Evolutionary conservation across 352 stramenopile genomes (phyloP).

Genomic region (Chrysophaeum taylorii): DNA sequence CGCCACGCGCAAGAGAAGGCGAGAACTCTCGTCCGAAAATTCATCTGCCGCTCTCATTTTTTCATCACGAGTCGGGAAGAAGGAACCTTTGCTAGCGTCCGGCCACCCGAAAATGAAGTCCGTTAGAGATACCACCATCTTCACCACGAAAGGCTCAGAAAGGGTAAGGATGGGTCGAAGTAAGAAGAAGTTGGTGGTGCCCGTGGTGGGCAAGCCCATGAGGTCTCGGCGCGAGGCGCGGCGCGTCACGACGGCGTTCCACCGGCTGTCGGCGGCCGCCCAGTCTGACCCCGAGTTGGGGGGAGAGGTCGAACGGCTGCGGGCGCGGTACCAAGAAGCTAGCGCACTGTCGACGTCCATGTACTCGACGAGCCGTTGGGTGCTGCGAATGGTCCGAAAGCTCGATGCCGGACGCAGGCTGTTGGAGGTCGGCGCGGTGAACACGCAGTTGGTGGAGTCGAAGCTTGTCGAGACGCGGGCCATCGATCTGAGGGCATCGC

Average conservation of each 20-base stretch:
- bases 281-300: constrained; percentile 56
- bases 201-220: constrained; percentile 24
- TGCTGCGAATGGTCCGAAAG: constrained; percentile 68
- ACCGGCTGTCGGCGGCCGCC: constrained; percentile 35
- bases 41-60: too few relatives aligned
- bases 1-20: too few relatives aligned
- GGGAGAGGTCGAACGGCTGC: constrained; percentile 63
- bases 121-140: too few relatives aligned
- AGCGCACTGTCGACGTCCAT: constrained; percentile 83
- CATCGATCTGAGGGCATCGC: constrained; percentile 82
- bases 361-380: constrained; percentile 87
- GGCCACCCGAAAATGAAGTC: too few relatives aligned
- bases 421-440: constrained; percentile 83
- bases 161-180: too few relatives aligned
- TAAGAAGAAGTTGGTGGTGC: background rate
- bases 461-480: constrained; percentile 37
- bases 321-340: constrained; percentile 83
- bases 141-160: too few relatives aligned
- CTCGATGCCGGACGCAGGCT: constrained; percentile 28
- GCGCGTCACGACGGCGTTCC: constrained; percentile 47
- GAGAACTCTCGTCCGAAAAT: too few relatives aligned
- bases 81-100: too few relatives aligned
- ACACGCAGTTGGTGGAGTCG: constrained; percentile 85
- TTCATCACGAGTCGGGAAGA: too few relatives aligned
- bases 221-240: constrained; percentile 46